Base-by-base conservation (phyloP, 2,329 filamentous ascomycete genomes). In the Botryotinia calthae region DNA sequence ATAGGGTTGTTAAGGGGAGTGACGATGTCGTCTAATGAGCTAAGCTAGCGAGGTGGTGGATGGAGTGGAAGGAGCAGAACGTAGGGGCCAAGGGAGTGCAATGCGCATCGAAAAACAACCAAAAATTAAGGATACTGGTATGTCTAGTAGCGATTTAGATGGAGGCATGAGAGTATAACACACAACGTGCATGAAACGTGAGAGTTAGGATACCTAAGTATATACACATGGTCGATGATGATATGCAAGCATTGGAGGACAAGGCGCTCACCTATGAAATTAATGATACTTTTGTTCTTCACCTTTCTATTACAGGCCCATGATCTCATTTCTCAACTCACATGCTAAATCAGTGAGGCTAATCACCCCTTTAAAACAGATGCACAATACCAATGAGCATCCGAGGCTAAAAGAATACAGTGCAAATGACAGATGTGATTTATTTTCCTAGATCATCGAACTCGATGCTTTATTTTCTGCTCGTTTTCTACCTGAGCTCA, bases 1-100 rank as follows among this genome's bases (percentile, higher is more conserved):
- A 87, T 81, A 86, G 94, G 74, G 90, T 94, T 4, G 88, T 97
- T 70, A 90, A 90, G 0, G 86, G 89, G 20, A 82, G 82, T 69
- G 82, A 82, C 73, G 87, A 89, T 76, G 58, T 75, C 28, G 54
- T 76, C 69, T 72, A 75, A 54, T 75, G 68, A 77, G 9, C 25
- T 31, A 20, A 25, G n/a, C 25, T 20, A 28, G 48, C n/a, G 25
- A 37, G 2, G 16, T 40, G 51, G 10, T 6, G 48, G 25, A n/a
- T 28, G 6, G n/a, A 56, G 16, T 56, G 51, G 7, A 28, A 31
- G 51, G n/a, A 12, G 48, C 48, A 54, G 25, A 16, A 1, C n/a
- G 25, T 54, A n/a, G 12, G 44, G 7, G 2, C 6, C 0, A 25
- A n/a, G 1, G 12, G 22, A 34, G 2, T n/a, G 14, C 48, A 54